Percentiles rank a stretch among this genome's conserved stretches.
Evolutionary conservation across 768 basidiomycete genomes (phyloP).

Genomic region (Coprinopsis strossmayeri): DNA sequence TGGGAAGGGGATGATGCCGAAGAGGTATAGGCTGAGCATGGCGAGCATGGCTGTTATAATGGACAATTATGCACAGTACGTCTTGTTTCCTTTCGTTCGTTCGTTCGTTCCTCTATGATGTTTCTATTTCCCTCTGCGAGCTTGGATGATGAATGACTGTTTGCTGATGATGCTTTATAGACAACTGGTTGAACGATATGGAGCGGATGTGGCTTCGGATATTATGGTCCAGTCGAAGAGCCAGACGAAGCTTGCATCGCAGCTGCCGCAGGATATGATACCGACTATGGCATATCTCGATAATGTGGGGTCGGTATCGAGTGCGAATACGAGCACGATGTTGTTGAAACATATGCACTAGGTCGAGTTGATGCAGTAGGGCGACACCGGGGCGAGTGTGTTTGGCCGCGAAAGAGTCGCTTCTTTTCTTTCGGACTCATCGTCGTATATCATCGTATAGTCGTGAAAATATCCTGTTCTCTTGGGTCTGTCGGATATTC

Average conservation of each 20-base stretch:
- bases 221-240: constrained; percentile 46
- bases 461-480: no score
- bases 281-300: background rate
- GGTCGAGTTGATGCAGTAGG: no score
- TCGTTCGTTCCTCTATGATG: no score
- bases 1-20: constrained; percentile 85
- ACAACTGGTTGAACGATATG: constrained; percentile 66
- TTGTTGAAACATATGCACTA: no score
- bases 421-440: no score
- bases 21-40: constrained; percentile 70
- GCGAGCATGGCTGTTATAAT: constrained; percentile 76
- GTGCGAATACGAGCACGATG: no score
- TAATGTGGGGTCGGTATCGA: background rate
- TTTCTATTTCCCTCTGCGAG: no score
- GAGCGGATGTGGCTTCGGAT: constrained; percentile 49
- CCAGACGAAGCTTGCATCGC: constrained; percentile 25
- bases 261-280: background rate
- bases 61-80: constrained; percentile 77
- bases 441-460: no score
- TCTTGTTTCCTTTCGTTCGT: constrained; percentile 11
- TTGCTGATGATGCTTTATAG: constrained; percentile 23
- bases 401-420: no score
- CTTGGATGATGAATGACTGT: background rate
- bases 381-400: no score
- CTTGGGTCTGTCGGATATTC: no score